Evolutionary conservation across 2,329 filamentous ascomycete genomes (phyloP), one percentile per base, ranked within the genome.

Genomic region (Colletotrichum lini): DNA sequence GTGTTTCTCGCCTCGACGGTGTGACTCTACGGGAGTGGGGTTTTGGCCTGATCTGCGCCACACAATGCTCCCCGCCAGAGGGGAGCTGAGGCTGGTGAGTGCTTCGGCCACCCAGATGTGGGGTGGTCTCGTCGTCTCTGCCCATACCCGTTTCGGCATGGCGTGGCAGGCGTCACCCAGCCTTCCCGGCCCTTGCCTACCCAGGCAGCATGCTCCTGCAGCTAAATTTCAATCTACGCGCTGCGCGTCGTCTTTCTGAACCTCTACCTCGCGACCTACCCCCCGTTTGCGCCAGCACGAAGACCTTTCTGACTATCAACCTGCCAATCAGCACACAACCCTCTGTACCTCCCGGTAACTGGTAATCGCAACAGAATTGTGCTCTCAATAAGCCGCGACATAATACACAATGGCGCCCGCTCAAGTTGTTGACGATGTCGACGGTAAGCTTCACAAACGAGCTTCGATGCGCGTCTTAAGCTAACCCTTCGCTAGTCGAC

Each of bases 341-440:
- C 35, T 18, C 40, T 35, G 35, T 21, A 54, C 45, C 23, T 67
- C 57, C 69, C 49, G n/a, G 38, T 6, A 42, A 13, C 47, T 10
- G 13, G 1, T 8, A 26, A 44, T 9, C 6, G 44, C 7, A 47
- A 23, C 13, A 16, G 6, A 56, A 30, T 56, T 10, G 15, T 18
- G 2, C 23, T 12, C 21, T 23, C 5, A 26, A 35, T 64, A 7
- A 42, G 23, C 47, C 8, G 23, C 9, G 6, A 42, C 7, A 42
- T 18, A 18, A 21, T 4, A 54, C 50, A 50, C 15, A 49, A 88
- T 88, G 86, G 84, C 85, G 47, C 85, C 85, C 56, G 82, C 83
- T 52, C 83, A 84, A 59, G 81, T 85, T 57, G 82, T 82, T 53
- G 85, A 87, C 67, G 86, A 88, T 70, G 83, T 85, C 73, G 87